Evolutionary conservation across 2,329 filamentous ascomycete species (phyloP), one percentile per base, ranked within the genome.

Genomic region (Polychaeton citri): DNA sequence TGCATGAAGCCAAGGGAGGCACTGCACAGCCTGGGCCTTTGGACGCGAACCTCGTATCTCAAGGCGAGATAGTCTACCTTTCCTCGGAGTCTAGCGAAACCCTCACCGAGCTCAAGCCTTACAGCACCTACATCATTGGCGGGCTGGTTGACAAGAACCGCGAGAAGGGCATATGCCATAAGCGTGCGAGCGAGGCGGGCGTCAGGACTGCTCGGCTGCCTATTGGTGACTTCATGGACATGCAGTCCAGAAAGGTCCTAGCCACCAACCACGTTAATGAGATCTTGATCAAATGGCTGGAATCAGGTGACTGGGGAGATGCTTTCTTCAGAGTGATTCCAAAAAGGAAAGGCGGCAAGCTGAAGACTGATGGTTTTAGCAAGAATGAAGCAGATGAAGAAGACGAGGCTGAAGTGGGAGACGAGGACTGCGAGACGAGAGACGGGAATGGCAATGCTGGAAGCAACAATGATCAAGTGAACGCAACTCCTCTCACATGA

Each of bases 251-350:
- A 20, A 76, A 80, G 48, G 83, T 98, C 4, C 64, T 98, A 38
- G 79, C 88, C 3, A 95, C 88, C 6, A 98, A 96, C 54, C 90
- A 98, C 53, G 90, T 98, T 1, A 74, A 90, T 32, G 88, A 96
- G 61, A 96, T 98, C 43, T 94, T 98, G 84, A 63, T 94, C 32
- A 78, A 76, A 45, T 98, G 87, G 86, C 60, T 98, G 37, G 85
- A 95, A 59, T 75, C 74, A 33, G 83, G 82, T 2, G 81, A 96
- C 56, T 98, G 90, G 90, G 87, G 80, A 1, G 68, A 81, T 52
- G 87, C 90, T 0, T 98, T 98, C 55, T 63, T 87, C 60, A 70
- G 74, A 34, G 85, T 92, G 3, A 87, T 98, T 47, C 90, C 90
- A 0, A 86, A 85, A 60, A 69, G 90, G 43, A 98, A 98, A 58